Percentiles rank a stretch among this genome's conserved stretches.
Evolutionary conservation across 345 rosid species (phyloP).

Genomic region (Cardamine chenopodiifolia): DNA sequence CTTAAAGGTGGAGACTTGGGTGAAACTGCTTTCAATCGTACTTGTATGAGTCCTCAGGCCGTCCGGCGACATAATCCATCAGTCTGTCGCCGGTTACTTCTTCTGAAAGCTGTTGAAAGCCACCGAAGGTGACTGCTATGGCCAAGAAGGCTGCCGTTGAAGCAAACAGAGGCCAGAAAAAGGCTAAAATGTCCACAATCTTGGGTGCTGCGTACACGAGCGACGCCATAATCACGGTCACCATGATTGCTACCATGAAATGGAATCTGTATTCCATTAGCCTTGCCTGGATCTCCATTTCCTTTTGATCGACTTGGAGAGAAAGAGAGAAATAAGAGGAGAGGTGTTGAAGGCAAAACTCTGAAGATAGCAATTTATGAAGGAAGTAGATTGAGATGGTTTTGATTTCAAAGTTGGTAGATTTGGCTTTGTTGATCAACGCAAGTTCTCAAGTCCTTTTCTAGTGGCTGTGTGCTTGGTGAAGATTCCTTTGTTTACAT

Average conservation of each 20-base stretch:
- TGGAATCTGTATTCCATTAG: conserved; percentile 61
- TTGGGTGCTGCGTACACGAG: conserved; percentile 62
- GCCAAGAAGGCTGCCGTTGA: conserved; percentile 73
- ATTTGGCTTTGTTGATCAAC: conserved; percentile 31
- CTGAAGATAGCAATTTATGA: conserved; percentile 19
- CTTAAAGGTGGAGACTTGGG: neutral
- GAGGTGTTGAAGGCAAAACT: conserved; percentile 19
- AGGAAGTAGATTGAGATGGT: conserved; percentile 26
- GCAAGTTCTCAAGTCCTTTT: conserved; percentile 40
- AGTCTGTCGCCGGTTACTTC: conserved; percentile 61
- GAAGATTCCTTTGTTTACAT: conserved; percentile 34
- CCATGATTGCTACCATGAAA: conserved; percentile 42
- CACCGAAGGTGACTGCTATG: conserved; percentile 60
- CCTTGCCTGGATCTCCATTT: conserved; percentile 59
- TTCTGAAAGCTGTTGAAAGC: conserved; percentile 51
- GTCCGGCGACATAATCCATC: conserved; percentile 68
- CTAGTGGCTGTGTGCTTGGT: conserved; percentile 36
- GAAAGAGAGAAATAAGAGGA: neutral
- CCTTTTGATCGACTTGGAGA: conserved; percentile 20
- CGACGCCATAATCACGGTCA: conserved; percentile 41
- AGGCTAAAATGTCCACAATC: conserved; percentile 56
- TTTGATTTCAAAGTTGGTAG: conserved; percentile 11
- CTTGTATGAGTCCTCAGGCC: conserved; percentile 35
- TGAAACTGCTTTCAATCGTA: conserved; percentile 7
- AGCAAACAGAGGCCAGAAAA: conserved; percentile 89